Percentiles rank a stretch among this genome's conserved stretches.
phyloP scores from a whole-genome alignment of 306 rosid species.

The Rosa chinensis region DNA sequence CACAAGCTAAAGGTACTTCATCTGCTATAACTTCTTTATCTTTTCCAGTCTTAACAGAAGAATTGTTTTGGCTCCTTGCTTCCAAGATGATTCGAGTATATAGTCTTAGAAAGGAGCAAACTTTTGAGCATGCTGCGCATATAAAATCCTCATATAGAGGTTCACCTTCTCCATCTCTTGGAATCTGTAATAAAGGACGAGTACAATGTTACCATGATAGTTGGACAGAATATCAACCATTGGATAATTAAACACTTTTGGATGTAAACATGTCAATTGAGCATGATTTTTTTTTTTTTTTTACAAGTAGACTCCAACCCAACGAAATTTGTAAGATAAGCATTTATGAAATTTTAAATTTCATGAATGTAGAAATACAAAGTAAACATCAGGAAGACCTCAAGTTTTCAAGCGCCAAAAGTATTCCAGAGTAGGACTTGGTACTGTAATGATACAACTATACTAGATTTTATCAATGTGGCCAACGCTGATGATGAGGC shows the following conservation, averaged over 20 bases:
- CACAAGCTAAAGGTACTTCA: constrained; percentile 37
- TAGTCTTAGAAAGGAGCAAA: constrained; percentile 62
- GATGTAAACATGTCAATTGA: neutral
- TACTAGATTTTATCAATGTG: neutral
- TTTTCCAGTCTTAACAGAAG: constrained; percentile 36
- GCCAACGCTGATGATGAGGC: neutral
- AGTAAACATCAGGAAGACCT: neutral
- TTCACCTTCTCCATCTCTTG: constrained; percentile 94
- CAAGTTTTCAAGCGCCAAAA: neutral
- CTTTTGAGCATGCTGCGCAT: constrained; percentile 73
- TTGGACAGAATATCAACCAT: neutral
- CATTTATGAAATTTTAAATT: neutral
- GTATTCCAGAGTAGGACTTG: constrained; percentile 1
- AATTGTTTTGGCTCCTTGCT: constrained; percentile 47
- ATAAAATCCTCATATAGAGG: constrained; percentile 84
- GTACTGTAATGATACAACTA: neutral
- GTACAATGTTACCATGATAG: neutral
- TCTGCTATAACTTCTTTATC: constrained; percentile 63
- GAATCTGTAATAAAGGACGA: constrained; percentile 53
- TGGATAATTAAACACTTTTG: neutral
- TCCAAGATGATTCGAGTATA: constrained; percentile 65
- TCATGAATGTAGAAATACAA: neutral
- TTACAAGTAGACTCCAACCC: neutral
- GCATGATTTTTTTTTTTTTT: neutral
- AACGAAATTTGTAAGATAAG: neutral